These are phyloP conservation scores for Aspergillus homomorphus DNA, from an alignment of 495 filamentous ascomycete species.

Conservation along the genomic window DNA sequence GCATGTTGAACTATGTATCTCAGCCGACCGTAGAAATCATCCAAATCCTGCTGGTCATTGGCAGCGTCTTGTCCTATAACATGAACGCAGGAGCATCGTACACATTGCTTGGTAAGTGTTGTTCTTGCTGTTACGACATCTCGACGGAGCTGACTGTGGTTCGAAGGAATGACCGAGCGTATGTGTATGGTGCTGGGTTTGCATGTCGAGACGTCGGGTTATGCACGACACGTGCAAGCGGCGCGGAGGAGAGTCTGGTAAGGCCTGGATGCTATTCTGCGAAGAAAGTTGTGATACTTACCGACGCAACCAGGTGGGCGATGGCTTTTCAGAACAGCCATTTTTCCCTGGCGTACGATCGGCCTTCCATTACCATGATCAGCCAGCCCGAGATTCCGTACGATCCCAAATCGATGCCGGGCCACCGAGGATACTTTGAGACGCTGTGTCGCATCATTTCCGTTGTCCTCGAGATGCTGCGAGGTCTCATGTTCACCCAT, in stretches of 20 bases:
- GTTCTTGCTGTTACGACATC: background rate
- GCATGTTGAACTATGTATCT: slow-evolving; percentile 60
- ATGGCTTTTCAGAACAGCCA: slow-evolving; percentile 62
- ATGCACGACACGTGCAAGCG: slow-evolving; percentile 34
- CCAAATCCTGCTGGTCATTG: slow-evolving; percentile 56
- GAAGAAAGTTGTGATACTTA: background rate
- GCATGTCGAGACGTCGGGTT: slow-evolving; percentile 50
- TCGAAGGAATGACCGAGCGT: slow-evolving; percentile 54
- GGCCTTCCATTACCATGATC: slow-evolving; percentile 53
- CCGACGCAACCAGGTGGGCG: slow-evolving; percentile 42
- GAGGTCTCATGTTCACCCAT: slow-evolving; percentile 44
- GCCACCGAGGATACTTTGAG: slow-evolving; percentile 51
- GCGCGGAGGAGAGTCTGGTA: slow-evolving; percentile 44
- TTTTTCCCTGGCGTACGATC: slow-evolving; percentile 59
- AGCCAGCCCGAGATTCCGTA: slow-evolving; percentile 51
- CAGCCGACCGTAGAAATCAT: slow-evolving; percentile 55
- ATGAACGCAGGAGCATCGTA: slow-evolving; percentile 65
- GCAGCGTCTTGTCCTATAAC: slow-evolving; percentile 60
- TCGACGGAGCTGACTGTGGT: slow-evolving; percentile 5
- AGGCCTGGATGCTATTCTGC: slow-evolving; percentile 5
- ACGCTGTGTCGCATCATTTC: slow-evolving; percentile 53
- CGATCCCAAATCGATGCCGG: slow-evolving; percentile 45
- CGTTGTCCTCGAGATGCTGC: slow-evolving; percentile 53
- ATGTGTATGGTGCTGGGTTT: slow-evolving; percentile 59
- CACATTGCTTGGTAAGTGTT: slow-evolving; percentile 49